A percentile compares a stretch with the other conserved stretches of the same genome.
These are phyloP conservation scores for Leishmania braziliensis DNA, from an alignment of 208 protist genomes.

Conservation along the genomic window DNA sequence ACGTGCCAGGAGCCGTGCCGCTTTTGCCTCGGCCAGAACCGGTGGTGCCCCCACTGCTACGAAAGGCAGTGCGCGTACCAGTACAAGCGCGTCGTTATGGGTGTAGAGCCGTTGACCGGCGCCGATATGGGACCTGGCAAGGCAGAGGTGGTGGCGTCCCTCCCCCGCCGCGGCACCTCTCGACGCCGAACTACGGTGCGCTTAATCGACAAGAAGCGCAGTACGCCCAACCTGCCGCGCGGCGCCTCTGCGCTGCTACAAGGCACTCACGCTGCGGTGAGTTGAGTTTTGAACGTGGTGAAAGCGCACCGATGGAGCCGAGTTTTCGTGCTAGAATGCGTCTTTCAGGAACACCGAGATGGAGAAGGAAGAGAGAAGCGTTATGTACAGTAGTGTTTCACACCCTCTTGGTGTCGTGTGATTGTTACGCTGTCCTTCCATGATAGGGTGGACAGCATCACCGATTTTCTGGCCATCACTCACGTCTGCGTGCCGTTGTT, in stretches of 20 bases:
- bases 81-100: constrained; percentile 82
- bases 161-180: constrained; percentile 1
- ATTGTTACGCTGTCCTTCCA: too few relatives aligned
- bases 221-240: background rate
- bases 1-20: constrained; percentile 76
- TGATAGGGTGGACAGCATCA: background rate
- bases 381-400: constrained; percentile 2
- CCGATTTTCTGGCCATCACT: background rate
- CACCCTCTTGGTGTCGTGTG: background rate
- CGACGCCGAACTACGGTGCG: constrained; percentile 28
- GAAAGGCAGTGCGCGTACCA: constrained; percentile 75
- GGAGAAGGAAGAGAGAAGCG: background rate
- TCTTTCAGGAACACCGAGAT: background rate
- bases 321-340: background rate
- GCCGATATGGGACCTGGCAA: constrained; percentile 16
- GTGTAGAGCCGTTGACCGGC: constrained; percentile 36
- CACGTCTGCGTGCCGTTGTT: background rate
- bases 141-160: background rate
- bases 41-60: constrained; percentile 90
- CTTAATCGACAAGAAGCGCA: constrained; percentile 20
- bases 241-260: background rate
- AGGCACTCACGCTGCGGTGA: background rate
- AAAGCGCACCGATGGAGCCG: background rate
- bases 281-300: background rate
- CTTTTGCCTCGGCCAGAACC: constrained; percentile 71